A percentile compares a stretch with the other conserved stretches of the same genome.
Conservation (phyloP, 2,329 filamentous ascomycete species). For the Fonsecaea pugnacius region DNA sequence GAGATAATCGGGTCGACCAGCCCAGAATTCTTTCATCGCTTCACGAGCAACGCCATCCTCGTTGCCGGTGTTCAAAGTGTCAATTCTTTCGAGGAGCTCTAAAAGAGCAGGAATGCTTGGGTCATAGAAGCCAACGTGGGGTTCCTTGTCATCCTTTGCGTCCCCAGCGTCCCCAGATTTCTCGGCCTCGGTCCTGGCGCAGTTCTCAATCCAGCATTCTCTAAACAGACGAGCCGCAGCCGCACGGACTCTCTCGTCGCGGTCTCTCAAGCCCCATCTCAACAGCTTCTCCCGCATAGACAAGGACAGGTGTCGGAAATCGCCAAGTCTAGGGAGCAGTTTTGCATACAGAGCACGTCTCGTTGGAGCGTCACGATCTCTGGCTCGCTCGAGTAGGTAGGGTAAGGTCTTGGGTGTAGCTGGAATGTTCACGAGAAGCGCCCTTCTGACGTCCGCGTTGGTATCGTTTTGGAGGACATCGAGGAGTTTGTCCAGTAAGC, state of each 20-base stretch:
- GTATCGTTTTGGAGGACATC: constrained; percentile 92
- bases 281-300: constrained; percentile 95
- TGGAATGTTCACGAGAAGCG: constrained; percentile 86
- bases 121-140: constrained; percentile 55
- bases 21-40: constrained; percentile 96
- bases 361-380: constrained; percentile 84
- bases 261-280: constrained; percentile 89
- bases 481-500: constrained; percentile 79
- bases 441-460: constrained; percentile 87
- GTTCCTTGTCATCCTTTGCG: constrained; percentile 44
- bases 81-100: constrained; percentile 90
- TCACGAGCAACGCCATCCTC: constrained; percentile 90
- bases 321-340: constrained; percentile 82
- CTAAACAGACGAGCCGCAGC: constrained; percentile 87
- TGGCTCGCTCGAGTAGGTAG: constrained; percentile 84
- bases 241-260: constrained; percentile 92
- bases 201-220: constrained; percentile 98
- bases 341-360: constrained; percentile 84
- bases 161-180: constrained; percentile 33
- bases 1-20: constrained; percentile 70
- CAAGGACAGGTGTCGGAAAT: constrained; percentile 90
- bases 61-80: constrained; percentile 85
- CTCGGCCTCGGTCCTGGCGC: constrained; percentile 61
- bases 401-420: constrained; percentile 80
- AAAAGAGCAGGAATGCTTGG: constrained; percentile 81